Evolutionary conservation across 2,329 filamentous ascomycete genomes (phyloP), one percentile per base, ranked within the genome.

Genomic region (Botryotinia convoluta): DNA sequence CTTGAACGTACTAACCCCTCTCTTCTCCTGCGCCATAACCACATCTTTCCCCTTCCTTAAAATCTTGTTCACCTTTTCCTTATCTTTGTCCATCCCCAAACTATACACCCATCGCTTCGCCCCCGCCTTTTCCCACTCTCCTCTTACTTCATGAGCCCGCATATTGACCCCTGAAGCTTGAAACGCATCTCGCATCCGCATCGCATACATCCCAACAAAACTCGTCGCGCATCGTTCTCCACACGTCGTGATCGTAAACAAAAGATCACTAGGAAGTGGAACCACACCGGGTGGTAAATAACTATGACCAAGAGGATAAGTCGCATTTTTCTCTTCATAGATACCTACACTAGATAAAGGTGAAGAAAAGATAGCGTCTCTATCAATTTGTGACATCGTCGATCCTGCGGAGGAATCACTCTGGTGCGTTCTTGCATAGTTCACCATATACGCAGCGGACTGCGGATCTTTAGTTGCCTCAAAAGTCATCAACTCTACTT

Each of bases 291-390:
- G 26, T 10, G 69, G 69, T 4, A 71, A 9, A 51, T 39, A 71
- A 32, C 26, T 39, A 65, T 71, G 69, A n/a, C 69, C 69, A 26
- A 71, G 44, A 54, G 69, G 69, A 65, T 42, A 71, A n/a, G n/a
- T 65, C 44, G 45, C 10, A 45, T 48, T 29, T 32, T 37, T 35
- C 63, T n/a, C 20, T 6, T 37, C 42, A 8, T 20, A 29, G 10
- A 44, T 12, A 12, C 39, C 54, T 4, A 5, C 16, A 4, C 7
- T 20, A 7, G 18, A 39, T 26, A 26, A 4, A 39, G 64, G 18
- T 5, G 16, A 26, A 20, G n/a, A 16, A 57, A n/a, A 57, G 0
- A 9, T 22, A 32, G 65, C 14, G 6, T 10, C 26, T 12, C 7
- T 22, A 29, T n/a, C 12, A 29, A 2, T 1, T 48, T 54, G 35